These are phyloP conservation scores for Dactylellina haptotyla DNA, from an alignment of 2,329 filamentous ascomycete genomes.

Conservation along the genomic window DNA sequence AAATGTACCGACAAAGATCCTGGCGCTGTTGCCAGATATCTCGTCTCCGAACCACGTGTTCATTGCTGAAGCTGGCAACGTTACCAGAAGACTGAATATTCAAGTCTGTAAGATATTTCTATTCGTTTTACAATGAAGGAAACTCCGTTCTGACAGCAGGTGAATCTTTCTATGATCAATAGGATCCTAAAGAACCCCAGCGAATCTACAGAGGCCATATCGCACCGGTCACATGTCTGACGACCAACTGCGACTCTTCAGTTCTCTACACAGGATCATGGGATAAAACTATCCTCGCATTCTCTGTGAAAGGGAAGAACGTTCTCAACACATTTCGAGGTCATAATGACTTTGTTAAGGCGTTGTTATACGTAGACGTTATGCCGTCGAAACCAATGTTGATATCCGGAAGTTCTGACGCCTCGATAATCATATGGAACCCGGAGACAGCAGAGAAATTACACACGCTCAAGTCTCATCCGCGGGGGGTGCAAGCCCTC, in stretches of 20 bases:
- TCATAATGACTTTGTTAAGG: conserved; percentile 92
- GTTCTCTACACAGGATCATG: conserved; percentile 88
- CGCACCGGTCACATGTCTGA: conserved; percentile 81
- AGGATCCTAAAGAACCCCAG: conserved; percentile 39
- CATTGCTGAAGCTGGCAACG: conserved; percentile 87
- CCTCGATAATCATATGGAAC: conserved; percentile 86
- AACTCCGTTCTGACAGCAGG: background rate
- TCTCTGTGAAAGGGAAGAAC: conserved; percentile 72
- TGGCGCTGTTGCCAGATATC: conserved; percentile 77
- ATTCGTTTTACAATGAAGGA: conserved; percentile 2
- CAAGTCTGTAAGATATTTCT: conserved; percentile 71
- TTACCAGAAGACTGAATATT: conserved; percentile 76
- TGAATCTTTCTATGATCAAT: conserved; percentile 57
- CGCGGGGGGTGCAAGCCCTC: conserved; percentile 81
- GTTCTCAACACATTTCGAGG: conserved; percentile 73
- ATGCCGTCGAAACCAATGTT: conserved; percentile 62
- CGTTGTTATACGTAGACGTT: conserved; percentile 67
- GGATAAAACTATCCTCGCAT: conserved; percentile 93
- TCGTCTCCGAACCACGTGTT: conserved; percentile 72
- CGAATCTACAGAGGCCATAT: conserved; percentile 74
- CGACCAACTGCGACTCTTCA: conserved; percentile 68
- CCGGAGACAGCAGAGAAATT: conserved; percentile 73
- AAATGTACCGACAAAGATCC: conserved; percentile 82
- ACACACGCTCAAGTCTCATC: conserved; percentile 80
- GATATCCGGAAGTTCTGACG: conserved; percentile 80